Evolutionary conservation across 2,329 filamentous ascomycete genomes (phyloP).

Genomic region (Penicillium expansum): DNA sequence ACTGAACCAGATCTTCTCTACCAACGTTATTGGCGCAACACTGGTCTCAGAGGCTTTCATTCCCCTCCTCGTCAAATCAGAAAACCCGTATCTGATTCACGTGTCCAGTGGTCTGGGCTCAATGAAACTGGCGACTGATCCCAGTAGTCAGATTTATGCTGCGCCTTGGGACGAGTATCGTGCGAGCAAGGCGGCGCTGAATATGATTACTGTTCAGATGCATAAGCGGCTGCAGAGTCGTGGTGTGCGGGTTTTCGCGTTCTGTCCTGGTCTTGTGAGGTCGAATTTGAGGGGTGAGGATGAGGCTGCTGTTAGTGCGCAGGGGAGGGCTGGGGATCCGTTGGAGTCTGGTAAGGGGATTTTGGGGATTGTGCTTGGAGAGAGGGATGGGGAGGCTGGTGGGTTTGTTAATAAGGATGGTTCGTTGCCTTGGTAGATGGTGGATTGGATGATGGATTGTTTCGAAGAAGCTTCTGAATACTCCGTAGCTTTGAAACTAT

Average conservation of each 20-base stretch:
- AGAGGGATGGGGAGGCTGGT: conserved; percentile 32
- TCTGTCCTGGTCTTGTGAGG: conserved; percentile 31
- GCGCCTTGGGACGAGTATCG: conserved; percentile 17
- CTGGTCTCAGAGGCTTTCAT: conserved; percentile 33
- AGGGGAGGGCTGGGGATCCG: conserved; percentile 25
- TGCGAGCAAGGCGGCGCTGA: conserved; percentile 22
- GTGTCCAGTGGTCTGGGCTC: conserved; percentile 36
- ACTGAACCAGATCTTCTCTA: conserved; percentile 26
- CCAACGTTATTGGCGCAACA: conserved; percentile 35
- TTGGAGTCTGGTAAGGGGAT: conserved; percentile 24
- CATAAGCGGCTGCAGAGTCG: conserved; percentile 12
- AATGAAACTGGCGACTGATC: conserved; percentile 11
- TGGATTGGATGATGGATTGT: not conserved
- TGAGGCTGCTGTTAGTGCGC: conserved; percentile 22
- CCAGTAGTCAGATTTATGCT: not conserved
- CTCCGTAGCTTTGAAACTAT: not conserved
- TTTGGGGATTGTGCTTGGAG: conserved; percentile 26
- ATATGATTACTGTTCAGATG: conserved; percentile 19
- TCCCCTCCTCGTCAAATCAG: conserved; percentile 34
- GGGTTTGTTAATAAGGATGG: conserved; percentile 29
- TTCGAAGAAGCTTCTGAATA: not conserved
- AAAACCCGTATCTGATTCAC: conserved; percentile 33
- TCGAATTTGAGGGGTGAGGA: conserved; percentile 28
- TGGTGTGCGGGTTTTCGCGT: conserved; percentile 25
- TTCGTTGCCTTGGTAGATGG: not conserved